Evolutionary conservation across 208 protist species (phyloP).

Genomic region (Trypanosoma boissoni): DNA sequence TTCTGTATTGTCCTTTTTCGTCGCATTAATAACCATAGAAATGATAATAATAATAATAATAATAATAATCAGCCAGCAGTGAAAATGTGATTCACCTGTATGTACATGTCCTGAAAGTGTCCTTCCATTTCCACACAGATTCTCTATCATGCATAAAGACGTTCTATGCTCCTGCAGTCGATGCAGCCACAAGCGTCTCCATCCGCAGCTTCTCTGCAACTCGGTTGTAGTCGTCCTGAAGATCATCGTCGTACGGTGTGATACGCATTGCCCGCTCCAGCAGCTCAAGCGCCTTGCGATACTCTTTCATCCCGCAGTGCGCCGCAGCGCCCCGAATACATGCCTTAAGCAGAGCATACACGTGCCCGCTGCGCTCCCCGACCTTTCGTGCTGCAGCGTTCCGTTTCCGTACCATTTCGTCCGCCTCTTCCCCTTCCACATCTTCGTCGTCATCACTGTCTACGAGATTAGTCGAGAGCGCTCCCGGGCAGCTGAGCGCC

Average conservation of each 20-base stretch:
- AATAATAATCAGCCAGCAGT: not conserved
- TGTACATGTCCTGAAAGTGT: too few relatives aligned
- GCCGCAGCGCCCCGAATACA: slow-evolving; percentile 85
- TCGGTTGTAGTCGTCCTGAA: slow-evolving; percentile 83
- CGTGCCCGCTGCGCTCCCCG: slow-evolving; percentile 71
- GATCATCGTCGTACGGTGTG: slow-evolving; percentile 91
- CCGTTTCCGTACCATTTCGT: slow-evolving; percentile 35
- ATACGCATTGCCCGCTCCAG: slow-evolving; percentile 85
- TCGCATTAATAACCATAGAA: not conserved
- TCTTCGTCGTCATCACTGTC: slow-evolving; percentile 87
- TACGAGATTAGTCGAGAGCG: slow-evolving; percentile 34
- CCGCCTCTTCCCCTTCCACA: slow-evolving; percentile 31
- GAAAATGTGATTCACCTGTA: too few relatives aligned
- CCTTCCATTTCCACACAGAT: too few relatives aligned
- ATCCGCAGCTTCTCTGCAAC: slow-evolving; percentile 88
- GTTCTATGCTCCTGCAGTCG: slow-evolving; percentile 20
- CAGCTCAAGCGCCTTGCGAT: slow-evolving; percentile 60
- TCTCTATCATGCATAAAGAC: too few relatives aligned
- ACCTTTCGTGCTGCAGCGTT: slow-evolving; percentile 61
- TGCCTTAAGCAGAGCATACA: slow-evolving; percentile 91
- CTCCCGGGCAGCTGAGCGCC: slow-evolving; percentile 71
- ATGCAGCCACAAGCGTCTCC: slow-evolving; percentile 79
- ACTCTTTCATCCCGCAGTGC: slow-evolving; percentile 78
- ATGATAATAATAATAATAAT: not conserved
- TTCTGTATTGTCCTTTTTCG: too few relatives aligned